Percentiles rank a stretch among this genome's conserved stretches.
phyloP scores from a whole-genome alignment of 2,329 filamentous ascomycete species.

The Microdochium paspali region DNA sequence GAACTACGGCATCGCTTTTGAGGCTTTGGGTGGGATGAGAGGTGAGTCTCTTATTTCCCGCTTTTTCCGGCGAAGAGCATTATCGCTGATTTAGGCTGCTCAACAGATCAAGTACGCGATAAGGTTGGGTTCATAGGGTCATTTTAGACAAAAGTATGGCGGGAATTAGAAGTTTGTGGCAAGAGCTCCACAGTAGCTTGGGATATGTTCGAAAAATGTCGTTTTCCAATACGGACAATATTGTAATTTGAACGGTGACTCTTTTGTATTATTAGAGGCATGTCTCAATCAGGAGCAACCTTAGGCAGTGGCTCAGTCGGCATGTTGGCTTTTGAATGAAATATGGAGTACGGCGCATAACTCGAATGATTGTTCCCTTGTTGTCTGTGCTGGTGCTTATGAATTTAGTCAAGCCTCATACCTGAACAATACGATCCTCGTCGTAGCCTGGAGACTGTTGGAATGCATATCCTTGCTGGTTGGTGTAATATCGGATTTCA shows the following conservation, averaged over 20 bases:
- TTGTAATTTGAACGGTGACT: too few species aligned
- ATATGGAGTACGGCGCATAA: not conserved
- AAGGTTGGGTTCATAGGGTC: conserved; percentile 11
- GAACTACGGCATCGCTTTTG: conserved; percentile 33
- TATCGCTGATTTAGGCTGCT: conserved; percentile 4
- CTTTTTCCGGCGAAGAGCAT: not conserved
- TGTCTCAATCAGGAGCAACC: too few species aligned
- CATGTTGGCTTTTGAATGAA: too few species aligned
- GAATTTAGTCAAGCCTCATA: too few species aligned
- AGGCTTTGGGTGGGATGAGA: conserved; percentile 34
- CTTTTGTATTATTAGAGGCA: too few species aligned
- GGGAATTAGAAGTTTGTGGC: too few species aligned
- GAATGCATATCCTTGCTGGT: conserved; percentile 31
- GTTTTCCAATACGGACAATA: too few species aligned
- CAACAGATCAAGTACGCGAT: conserved; percentile 19
- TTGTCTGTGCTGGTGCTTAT: not conserved
- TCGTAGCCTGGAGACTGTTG: not conserved
- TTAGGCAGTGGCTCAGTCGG: too few species aligned
- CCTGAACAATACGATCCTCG: not conserved
- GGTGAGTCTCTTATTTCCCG: conserved; percentile 18
- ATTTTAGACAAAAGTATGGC: not conserved
- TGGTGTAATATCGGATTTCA: conserved; percentile 23
- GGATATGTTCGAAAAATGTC: too few species aligned
- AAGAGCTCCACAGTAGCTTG: too few species aligned
- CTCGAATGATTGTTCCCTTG: too few species aligned